Conservation (phyloP, 2,329 filamentous ascomycete species). For the Xylaria hypoxylon region DNA sequence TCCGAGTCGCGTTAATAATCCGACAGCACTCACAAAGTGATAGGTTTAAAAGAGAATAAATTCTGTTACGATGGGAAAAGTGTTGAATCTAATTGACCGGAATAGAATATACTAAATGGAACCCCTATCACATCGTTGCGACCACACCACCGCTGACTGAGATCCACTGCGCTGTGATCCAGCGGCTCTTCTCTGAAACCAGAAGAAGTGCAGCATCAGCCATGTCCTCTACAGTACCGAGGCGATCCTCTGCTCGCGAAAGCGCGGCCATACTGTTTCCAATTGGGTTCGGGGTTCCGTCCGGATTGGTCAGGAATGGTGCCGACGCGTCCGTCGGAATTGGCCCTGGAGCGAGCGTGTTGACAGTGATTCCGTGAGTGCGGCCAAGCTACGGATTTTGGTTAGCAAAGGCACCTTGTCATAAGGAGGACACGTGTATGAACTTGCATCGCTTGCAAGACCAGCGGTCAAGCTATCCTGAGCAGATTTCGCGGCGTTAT, state of each 20-base stretch:
- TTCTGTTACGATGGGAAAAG: neutral
- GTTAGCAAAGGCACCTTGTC: slow-evolving; percentile 2
- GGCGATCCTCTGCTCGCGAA: slow-evolving; percentile 32
- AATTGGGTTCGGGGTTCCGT: slow-evolving; percentile 20
- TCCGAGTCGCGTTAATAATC: neutral
- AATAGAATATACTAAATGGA: neutral
- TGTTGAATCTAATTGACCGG: neutral
- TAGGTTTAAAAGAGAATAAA: neutral
- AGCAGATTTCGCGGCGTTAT: slow-evolving; percentile 39
- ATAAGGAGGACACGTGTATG: neutral
- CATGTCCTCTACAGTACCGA: slow-evolving; percentile 40
- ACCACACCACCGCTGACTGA: slow-evolving; percentile 33
- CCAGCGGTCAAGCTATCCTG: slow-evolving; percentile 34
- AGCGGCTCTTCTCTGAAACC: slow-evolving; percentile 41
- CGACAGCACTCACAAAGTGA: neutral
- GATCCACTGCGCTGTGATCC: slow-evolving; percentile 44
- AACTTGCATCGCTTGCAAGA: slow-evolving; percentile 38
- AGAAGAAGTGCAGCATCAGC: slow-evolving; percentile 41
- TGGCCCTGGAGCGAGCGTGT: slow-evolving; percentile 38
- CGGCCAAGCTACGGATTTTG: slow-evolving; percentile 35
- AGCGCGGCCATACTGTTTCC: slow-evolving; percentile 15
- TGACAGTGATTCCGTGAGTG: slow-evolving; percentile 42
- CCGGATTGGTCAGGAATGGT: slow-evolving; percentile 28
- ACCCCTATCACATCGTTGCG: slow-evolving; percentile 6
- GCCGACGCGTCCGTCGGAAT: slow-evolving; percentile 36